phyloP scores from a whole-genome alignment of 1,284 basidiomycete species.

The Pyrrhoderma lamaoense region DNA sequence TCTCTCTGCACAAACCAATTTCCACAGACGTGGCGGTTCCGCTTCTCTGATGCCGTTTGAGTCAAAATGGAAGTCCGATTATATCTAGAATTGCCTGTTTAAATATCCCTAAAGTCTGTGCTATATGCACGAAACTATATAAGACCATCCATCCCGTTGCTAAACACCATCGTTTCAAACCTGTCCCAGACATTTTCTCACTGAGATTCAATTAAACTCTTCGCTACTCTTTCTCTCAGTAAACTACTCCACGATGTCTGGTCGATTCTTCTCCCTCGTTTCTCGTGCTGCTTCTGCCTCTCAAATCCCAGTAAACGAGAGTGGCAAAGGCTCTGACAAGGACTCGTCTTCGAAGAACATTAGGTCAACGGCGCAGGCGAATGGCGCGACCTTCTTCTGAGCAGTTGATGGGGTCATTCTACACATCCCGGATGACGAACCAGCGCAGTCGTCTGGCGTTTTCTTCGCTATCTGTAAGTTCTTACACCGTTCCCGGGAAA shows the following conservation, averaged over 20 bases:
- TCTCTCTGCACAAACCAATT: not conserved
- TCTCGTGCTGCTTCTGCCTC: slow-evolving; percentile 6
- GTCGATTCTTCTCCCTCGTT: slow-evolving; percentile 1
- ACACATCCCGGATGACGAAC: too few species aligned
- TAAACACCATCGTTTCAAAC: not conserved
- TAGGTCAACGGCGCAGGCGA: slow-evolving; percentile 12
- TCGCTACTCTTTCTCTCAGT: not conserved
- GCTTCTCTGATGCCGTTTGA: slow-evolving; percentile 15
- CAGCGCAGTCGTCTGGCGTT: too few species aligned
- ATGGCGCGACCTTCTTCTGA: slow-evolving; percentile 10
- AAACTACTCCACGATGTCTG: slow-evolving; percentile 3
- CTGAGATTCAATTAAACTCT: not conserved
- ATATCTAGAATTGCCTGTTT: slow-evolving; percentile 7
- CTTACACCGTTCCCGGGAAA: too few species aligned
- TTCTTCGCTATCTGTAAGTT: too few species aligned
- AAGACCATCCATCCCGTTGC: not conserved
- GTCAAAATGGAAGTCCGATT: slow-evolving; percentile 17
- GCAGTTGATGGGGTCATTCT: too few species aligned
- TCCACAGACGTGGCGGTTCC: slow-evolving; percentile 16
- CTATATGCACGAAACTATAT: slow-evolving; percentile 11
- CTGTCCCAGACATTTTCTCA: not conserved
- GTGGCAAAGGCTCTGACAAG: slow-evolving; percentile 6
- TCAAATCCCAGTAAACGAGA: slow-evolving; percentile 14
- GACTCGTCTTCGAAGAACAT: slow-evolving; percentile 11
- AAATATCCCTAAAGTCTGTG: slow-evolving; percentile 2